Base-by-base conservation (phyloP, 78 protist species). In the Speleostelium caveatum region DNA sequence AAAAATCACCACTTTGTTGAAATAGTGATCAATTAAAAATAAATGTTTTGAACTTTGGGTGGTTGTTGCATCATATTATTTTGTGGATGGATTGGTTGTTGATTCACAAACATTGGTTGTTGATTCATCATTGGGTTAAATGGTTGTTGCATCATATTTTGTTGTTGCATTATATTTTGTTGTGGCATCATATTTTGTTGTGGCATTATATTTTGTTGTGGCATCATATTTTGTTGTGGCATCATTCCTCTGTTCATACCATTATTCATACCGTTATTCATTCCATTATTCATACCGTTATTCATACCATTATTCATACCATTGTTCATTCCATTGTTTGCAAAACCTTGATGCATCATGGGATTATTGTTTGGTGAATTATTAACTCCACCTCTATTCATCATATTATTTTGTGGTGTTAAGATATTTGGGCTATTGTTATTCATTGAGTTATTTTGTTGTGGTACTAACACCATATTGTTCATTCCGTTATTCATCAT, bases 271-370 rank as follows among this genome's bases (percentile, higher is more conserved):
- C 49, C 62, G n/a, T 24, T 56, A 28, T 8, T 36, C 76, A 66
- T 83, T 0, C 49, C 55, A 26, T 53, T 65, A 35, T 53, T 65
- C 73, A 65, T 77, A 42, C 87, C 87, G 17, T 51, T 49, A 33
- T 49, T 63, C 86, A 75, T 75, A 45, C 60, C 60, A 6, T 35
- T 33, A 22, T 36, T 36, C 35, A 28, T 55, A 3, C n/a, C 7
- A 3, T 26, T 26, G 30, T 26, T 26, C 66, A 60, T 60, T n/a
- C 30, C 30, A 17, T 17, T 17, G 17, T 17, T 17, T 12, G 3
- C 58, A 53, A n/a, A n/a, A n/a, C n/a, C n/a, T n/a, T n/a, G n/a
- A n/a, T n/a, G n/a, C 53, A 45, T 45, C 53, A 45, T 45, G 10
- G 53, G 53, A 14, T 10, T 45, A 45, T 45, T 45, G n/a, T 14